These are phyloP conservation scores for Ustilago esculenta DNA, from an alignment of 1,284 basidiomycete genomes.

Conservation along the genomic window DNA sequence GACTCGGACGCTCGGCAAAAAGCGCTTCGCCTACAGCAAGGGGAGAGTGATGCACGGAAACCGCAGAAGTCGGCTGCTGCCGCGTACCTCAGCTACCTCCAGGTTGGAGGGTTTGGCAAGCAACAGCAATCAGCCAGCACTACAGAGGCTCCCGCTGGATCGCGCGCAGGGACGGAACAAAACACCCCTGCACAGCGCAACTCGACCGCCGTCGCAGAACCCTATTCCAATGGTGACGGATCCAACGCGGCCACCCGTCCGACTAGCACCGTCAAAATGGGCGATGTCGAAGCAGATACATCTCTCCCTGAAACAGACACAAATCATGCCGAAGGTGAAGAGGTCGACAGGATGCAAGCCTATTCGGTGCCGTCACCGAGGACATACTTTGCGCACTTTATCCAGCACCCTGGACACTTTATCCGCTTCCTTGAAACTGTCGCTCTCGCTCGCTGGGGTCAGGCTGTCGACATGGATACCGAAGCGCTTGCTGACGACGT, in stretches of 20 bases:
- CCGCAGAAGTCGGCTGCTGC: slow-evolving; percentile 33
- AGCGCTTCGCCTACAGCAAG: neutral
- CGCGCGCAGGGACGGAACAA: slow-evolving; percentile 6
- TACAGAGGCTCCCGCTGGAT: too few species aligned
- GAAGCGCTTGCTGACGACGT: slow-evolving; percentile 4
- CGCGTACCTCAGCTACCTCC: slow-evolving; percentile 49
- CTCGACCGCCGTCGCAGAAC: slow-evolving; percentile 26
- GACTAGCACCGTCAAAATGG: slow-evolving; percentile 14
- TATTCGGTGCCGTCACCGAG: slow-evolving; percentile 80
- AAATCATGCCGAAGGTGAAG: slow-evolving; percentile 4
- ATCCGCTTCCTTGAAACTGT: slow-evolving; percentile 89
- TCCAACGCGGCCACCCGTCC: slow-evolving; percentile 9
- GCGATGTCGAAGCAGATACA: slow-evolving; percentile 7
- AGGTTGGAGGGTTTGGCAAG: slow-evolving; percentile 47
- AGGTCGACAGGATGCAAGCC: slow-evolving; percentile 27
- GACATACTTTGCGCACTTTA: slow-evolving; percentile 91
- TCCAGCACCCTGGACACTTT: slow-evolving; percentile 86
- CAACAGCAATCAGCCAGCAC: too few species aligned
- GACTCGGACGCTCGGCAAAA: slow-evolving; percentile 12
- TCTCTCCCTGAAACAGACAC: slow-evolving; percentile 9
- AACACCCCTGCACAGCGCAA: slow-evolving; percentile 30
- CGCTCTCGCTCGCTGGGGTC: slow-evolving; percentile 81
- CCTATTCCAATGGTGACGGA: slow-evolving; percentile 17
- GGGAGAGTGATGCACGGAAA: slow-evolving; percentile 1
- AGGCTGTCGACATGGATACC: slow-evolving; percentile 72